A percentile compares a stretch with the other conserved stretches of the same genome.
phyloP scores from a whole-genome alignment of 495 filamentous ascomycete species.

The Tuber calosporum region DNA sequence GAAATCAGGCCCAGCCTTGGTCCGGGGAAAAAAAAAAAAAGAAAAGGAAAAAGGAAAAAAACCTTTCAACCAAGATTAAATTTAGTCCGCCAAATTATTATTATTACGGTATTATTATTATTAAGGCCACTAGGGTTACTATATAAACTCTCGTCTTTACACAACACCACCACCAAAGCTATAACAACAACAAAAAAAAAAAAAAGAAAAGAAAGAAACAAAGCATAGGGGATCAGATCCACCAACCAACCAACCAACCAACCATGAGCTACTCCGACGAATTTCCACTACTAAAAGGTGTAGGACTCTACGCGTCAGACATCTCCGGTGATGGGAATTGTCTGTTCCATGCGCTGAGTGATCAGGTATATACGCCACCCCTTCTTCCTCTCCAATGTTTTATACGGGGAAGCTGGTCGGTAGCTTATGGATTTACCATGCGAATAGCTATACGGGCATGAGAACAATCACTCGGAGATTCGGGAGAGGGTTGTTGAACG shows the following conservation, averaged over 20 bases:
- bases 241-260: not conserved
- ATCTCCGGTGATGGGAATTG: constrained; percentile 60
- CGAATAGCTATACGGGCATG: constrained; percentile 53
- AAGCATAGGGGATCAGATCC: not conserved
- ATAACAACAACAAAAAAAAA: too few species aligned
- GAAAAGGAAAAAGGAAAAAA: too few species aligned
- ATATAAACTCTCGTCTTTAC: too few species aligned
- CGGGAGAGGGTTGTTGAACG: constrained; percentile 54
- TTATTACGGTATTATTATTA: too few species aligned
- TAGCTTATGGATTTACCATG: not conserved
- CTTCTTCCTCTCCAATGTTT: not conserved
- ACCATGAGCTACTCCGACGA: constrained; percentile 43
- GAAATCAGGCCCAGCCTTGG: too few species aligned
- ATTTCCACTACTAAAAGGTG: constrained; percentile 50
- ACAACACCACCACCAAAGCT: too few species aligned
- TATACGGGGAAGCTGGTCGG: not conserved
- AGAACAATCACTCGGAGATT: constrained; percentile 53
- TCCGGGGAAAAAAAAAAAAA: too few species aligned
- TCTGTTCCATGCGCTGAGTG: constrained; percentile 68
- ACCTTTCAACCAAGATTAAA: too few species aligned
- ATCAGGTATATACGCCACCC: too few species aligned
- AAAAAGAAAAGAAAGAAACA: too few species aligned
- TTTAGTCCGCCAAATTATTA: too few species aligned
- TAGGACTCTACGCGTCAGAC: constrained; percentile 49
- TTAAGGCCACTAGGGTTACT: too few species aligned